Base-by-base conservation (phyloP, 192 early-diverging fungal genomes). In the Glomus cerebriforme region DNA sequence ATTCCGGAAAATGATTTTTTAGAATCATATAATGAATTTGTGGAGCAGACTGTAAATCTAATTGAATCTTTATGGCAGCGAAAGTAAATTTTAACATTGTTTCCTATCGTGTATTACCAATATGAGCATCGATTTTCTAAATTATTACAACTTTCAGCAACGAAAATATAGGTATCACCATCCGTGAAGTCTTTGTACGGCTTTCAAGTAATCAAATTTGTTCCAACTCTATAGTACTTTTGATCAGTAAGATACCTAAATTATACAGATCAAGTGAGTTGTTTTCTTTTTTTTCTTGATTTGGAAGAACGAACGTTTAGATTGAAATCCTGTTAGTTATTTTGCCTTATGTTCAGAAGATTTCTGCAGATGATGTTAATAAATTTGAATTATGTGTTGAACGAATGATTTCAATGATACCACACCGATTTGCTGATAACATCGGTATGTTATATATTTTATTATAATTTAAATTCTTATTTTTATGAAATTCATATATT, bases 211-310 rank as follows among this genome's bases (percentile, higher is more conserved):
- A 13, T 75, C 15, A 31, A 58, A 32, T 8, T 8, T 32, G 32
- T 58, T 59, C 73, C 2, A 24, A 15, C 22, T 32, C 54, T 29
- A 34, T 75, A 24, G 58, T 34, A 0, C n/a, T 75, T 24, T 15
- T 75, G 19, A 75, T 75, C 37, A 75, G 73, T 35, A 47, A 22
- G 35, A 75, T 75, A 37, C 73, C 73, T 49, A 60, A 31, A 59
- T 7, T 22, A 13, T 34, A 19, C 7, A 29, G 15, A 35, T 15
- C 58, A 60, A 29, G 73, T 59, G 15, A 73, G 26, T 54, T n/a
- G 1, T 24, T 27, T 54, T 0, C 7, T 72, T 72, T 22, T 47
- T 72, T 27, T 29, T 29, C 5, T 35, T 27, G 7, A 31, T 26
- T 58, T 22, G 26, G 22, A 22, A 6, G 31, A 22, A 22, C 15